A percentile compares a stretch with the other conserved stretches of the same genome.
Evolutionary conservation across 2,329 filamentous ascomycete genomes (phyloP).

Genomic region (Aspergillus aculeatus): DNA sequence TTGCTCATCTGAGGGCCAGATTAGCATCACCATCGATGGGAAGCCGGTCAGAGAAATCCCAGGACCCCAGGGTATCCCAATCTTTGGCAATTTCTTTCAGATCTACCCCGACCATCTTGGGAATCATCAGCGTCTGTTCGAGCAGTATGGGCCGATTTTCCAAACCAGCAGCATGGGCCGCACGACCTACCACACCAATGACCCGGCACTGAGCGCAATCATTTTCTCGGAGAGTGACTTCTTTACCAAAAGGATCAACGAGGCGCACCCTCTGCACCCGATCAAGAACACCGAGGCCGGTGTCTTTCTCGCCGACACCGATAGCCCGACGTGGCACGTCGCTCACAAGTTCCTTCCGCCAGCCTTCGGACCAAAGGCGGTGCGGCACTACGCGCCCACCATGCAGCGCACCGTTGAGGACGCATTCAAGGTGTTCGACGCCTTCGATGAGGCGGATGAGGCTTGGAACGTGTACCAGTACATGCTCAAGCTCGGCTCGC

Average conservation of each 20-base stretch:
- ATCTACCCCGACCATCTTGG: constrained; percentile 59
- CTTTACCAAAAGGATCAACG: constrained; percentile 54
- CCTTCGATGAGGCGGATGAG: constrained; percentile 49
- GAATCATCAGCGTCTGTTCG: constrained; percentile 56
- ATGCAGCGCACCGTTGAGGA: constrained; percentile 58
- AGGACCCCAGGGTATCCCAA: constrained; percentile 26
- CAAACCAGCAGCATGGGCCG: constrained; percentile 55
- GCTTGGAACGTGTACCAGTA: constrained; percentile 52
- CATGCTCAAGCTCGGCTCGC: constrained; percentile 50
- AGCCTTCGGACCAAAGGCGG: constrained; percentile 58
- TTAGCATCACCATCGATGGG: constrained; percentile 30
- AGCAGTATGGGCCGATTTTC: constrained; percentile 54
- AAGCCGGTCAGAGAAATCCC: constrained; percentile 25
- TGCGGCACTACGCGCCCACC: constrained; percentile 59
- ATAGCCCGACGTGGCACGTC: constrained; percentile 35
- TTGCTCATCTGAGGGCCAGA: constrained; percentile 8
- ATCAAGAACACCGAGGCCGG: constrained; percentile 30
- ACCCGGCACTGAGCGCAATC: constrained; percentile 48
- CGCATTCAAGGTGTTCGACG: constrained; percentile 50
- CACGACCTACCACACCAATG: constrained; percentile 52
- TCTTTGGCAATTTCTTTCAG: constrained; percentile 56
- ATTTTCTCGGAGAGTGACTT: constrained; percentile 52
- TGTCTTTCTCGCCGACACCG: constrained; percentile 35
- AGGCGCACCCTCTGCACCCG: constrained; percentile 30
- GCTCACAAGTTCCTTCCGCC: constrained; percentile 64